Base-by-base conservation (phyloP, 139 green algal species). In the Chlorella sorokiniana region DNA sequence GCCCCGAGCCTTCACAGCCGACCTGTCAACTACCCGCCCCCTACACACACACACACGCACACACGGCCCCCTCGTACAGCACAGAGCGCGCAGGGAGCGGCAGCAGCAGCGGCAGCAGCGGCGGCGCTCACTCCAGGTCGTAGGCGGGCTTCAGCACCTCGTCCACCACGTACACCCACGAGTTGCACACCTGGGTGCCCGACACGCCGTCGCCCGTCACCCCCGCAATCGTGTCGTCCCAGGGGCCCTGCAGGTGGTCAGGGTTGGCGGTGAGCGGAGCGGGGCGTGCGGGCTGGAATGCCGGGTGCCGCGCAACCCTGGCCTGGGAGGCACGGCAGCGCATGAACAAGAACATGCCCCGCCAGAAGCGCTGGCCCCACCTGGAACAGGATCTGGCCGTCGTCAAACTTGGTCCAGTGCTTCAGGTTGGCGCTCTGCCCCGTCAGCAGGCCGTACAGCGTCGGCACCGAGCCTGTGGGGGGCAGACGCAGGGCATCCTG, bases 91-190 rank as follows among this genome's bases (percentile, higher is more conserved):
- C 22, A 22, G 29, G 29, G 59, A 67, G 59, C 29, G 20, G 3
- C 61, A 68, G n/a, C 29, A n/a, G 27, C 7, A 40, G 61, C n/a
- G n/a, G n/a, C n/a, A n/a, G 61, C 27, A 68, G 29, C 29, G 61
- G 61, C 27, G 56, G 29, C 56, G n/a, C 56, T 65, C 56, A 65
- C 56, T 65, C 56, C 6, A 88, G 59, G 14, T 79, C 48, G 10
- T 73, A 69, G 20, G 42, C 64, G 11, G 84, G 84, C 40, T 77
- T 64, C 14, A 88, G 69, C 61, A 88, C 78, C 70, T 82, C 52
- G 37, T 88, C 77, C 33, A 78, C 59, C 1, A 88, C 27, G 37
- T 88, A 88, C 6, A 88, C 38, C 56, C 69, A 72, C 52, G 29
- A 54, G 52, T 61, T 59, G 65, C 78, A 83, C 31, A 82, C 76